Conservation (phyloP, 2,329 filamentous ascomycete genomes). For the Chaetomium olivaceum region DNA sequence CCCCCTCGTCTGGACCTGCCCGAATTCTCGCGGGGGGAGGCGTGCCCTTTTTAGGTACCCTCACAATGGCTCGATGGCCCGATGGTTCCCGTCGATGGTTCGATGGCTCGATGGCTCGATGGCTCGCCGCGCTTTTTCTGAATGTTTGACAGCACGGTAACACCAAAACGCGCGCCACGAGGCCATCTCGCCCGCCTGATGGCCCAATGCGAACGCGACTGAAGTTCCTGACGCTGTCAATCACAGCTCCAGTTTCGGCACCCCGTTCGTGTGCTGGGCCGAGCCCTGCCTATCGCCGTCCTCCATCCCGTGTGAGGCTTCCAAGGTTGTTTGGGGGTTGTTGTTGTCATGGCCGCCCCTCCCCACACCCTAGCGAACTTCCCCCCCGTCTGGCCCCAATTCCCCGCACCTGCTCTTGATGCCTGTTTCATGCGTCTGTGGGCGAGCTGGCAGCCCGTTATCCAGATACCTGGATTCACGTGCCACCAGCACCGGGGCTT, state of each 20-base stretch:
- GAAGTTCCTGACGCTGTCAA: neutral
- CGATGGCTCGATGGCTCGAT: neutral
- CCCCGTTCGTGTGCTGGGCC: constrained; percentile 15
- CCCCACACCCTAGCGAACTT: neutral
- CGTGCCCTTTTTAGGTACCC: neutral
- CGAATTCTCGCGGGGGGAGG: neutral
- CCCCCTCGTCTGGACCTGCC: neutral
- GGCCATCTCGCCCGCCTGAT: constrained; percentile 13
- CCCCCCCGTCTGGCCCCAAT: neutral
- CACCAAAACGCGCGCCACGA: constrained; percentile 14
- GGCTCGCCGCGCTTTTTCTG: neutral
- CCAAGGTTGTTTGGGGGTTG: neutral
- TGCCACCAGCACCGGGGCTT: constrained; percentile 7
- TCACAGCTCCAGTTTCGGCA: constrained; percentile 10
- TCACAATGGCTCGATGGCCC: no score
- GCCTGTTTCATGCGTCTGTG: constrained; percentile 20
- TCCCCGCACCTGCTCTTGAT: constrained; percentile 17
- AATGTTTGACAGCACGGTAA: constrained; percentile 13
- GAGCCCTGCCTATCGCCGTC: constrained; percentile 17
- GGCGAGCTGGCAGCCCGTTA: constrained; percentile 21
- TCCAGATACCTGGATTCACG: constrained; percentile 25
- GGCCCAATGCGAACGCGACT: constrained; percentile 5
- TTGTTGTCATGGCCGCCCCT: neutral
- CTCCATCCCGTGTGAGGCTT: constrained; percentile 11
- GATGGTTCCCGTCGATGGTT: no score